A percentile compares a stretch with the other conserved stretches of the same genome.
These are phyloP conservation scores for Rubia tinctorum DNA, from an alignment of 305 asterid species.

Conservation along the genomic window DNA sequence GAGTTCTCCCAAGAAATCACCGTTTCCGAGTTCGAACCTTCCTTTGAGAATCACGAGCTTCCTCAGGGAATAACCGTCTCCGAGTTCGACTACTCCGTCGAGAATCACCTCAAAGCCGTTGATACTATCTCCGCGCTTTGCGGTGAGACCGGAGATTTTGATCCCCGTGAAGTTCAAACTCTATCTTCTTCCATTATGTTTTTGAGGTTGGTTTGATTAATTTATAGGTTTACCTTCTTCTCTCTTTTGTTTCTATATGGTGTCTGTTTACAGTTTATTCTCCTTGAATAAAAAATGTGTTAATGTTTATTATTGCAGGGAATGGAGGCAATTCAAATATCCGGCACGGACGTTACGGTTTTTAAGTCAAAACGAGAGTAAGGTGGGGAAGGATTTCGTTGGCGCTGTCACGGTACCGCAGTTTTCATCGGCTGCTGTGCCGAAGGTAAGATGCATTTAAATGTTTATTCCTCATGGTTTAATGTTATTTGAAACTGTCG, in stretches of 20 bases:
- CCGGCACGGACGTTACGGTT: slow-evolving; percentile 55
- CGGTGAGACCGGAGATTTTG: slow-evolving; percentile 32
- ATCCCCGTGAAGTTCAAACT: slow-evolving; percentile 46
- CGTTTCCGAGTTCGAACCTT: slow-evolving; percentile 57
- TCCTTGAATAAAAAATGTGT: not conserved
- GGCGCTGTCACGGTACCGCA: slow-evolving; percentile 60
- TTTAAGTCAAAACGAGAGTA: slow-evolving; percentile 45
- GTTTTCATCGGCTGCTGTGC: slow-evolving; percentile 80
- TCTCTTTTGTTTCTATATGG: not conserved
- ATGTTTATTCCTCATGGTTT: not conserved
- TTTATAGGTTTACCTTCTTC: not conserved
- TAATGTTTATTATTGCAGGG: slow-evolving; percentile 39
- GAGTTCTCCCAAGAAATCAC: slow-evolving; percentile 24
- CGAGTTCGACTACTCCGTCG: slow-evolving; percentile 60
- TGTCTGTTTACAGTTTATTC: not conserved
- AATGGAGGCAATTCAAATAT: slow-evolving; percentile 75
- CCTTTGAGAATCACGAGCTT: slow-evolving; percentile 51
- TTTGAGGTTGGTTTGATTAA: slow-evolving; percentile 42
- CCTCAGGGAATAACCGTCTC: slow-evolving; percentile 39
- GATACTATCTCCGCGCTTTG: slow-evolving; percentile 49
- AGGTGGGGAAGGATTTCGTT: slow-evolving; percentile 44
- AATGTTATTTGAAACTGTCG: not conserved
- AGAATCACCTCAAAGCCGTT: slow-evolving; percentile 63
- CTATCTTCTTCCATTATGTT: slow-evolving; percentile 61
- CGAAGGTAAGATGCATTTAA: slow-evolving; percentile 45